phyloP scores from a whole-genome alignment of 2,329 filamentous ascomycete genomes.

The Grosmannia penicillata region DNA sequence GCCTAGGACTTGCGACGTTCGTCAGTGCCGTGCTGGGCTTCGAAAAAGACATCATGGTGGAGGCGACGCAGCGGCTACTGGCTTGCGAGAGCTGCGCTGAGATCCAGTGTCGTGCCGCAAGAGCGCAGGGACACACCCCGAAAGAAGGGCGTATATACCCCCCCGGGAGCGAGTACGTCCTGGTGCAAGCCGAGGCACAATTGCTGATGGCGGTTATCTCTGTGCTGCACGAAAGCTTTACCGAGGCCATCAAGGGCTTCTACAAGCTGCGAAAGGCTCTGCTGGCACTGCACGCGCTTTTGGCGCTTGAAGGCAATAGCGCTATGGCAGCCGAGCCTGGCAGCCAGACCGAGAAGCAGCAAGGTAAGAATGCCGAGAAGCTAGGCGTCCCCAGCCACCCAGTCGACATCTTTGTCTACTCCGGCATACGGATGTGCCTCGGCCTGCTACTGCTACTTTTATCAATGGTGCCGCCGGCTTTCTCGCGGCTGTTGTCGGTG shows the following conservation, averaged over 20 bases:
- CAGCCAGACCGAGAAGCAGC: not conserved
- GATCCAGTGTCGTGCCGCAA: too few relatives aligned
- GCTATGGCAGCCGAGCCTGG: not conserved
- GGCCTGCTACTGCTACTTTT: slow-evolving; percentile 74
- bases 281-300: slow-evolving; percentile 63
- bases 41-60: slow-evolving; percentile 79
- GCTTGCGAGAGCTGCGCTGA: slow-evolving; percentile 68
- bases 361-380: slow-evolving; percentile 23
- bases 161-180: slow-evolving; percentile 70
- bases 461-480: slow-evolving; percentile 85
- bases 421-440: slow-evolving; percentile 78
- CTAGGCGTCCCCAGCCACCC: slow-evolving; percentile 55
- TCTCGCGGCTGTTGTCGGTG: slow-evolving; percentile 72
- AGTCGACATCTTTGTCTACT: slow-evolving; percentile 78
- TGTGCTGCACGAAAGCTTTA: slow-evolving; percentile 82
- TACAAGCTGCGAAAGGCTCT: slow-evolving; percentile 87
- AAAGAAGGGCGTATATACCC: slow-evolving; percentile 48
- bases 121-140: slow-evolving; percentile 60
- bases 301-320: slow-evolving; percentile 28
- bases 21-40: slow-evolving; percentile 78
- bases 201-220: slow-evolving; percentile 80
- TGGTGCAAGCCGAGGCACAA: slow-evolving; percentile 74
- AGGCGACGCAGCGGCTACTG: slow-evolving; percentile 57
- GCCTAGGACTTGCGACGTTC: slow-evolving; percentile 68
- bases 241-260: slow-evolving; percentile 81